Conservation (phyloP, 2,329 filamentous ascomycete genomes). For the Fusarium verrucosum region DNA sequence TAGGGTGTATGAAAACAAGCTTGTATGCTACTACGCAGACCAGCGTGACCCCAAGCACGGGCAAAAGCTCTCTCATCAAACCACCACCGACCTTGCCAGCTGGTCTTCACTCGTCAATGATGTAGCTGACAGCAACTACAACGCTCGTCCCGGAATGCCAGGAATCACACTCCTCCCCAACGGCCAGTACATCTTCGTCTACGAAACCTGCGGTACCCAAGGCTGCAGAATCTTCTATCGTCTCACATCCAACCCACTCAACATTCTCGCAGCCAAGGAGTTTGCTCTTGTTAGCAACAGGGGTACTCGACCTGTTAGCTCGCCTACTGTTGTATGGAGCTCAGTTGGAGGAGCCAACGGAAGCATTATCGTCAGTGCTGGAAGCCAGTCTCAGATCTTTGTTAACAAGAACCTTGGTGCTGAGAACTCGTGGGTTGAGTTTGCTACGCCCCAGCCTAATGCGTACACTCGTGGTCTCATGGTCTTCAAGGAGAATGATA, state of each 20-base stretch:
- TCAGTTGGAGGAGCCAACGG: constrained; percentile 55
- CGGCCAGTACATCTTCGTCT: constrained; percentile 65
- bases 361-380: constrained; percentile 55
- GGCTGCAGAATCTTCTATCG: constrained; percentile 57
- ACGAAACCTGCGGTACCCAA: constrained; percentile 65
- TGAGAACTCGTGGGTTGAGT: constrained; percentile 49
- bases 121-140: constrained; percentile 67
- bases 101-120: constrained; percentile 69
- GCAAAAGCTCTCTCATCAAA: constrained; percentile 75
- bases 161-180: constrained; percentile 66
- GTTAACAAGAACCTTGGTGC: constrained; percentile 54
- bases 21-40: constrained; percentile 76
- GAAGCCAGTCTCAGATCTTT: constrained; percentile 52
- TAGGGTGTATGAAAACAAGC: constrained; percentile 63
- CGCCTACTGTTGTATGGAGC: constrained; percentile 58
- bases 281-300: constrained; percentile 48
- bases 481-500: constrained; percentile 49
- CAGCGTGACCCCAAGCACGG: constrained; percentile 70
- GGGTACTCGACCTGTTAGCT: constrained; percentile 50
- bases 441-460: constrained; percentile 47
- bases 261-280: constrained; percentile 47
- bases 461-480: constrained; percentile 52
- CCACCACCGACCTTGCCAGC: constrained; percentile 63
- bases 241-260: constrained; percentile 51
- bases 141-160: constrained; percentile 74